Conservation (phyloP, 805 yeast genomes). For the Kuraishia piskuri region DNA sequence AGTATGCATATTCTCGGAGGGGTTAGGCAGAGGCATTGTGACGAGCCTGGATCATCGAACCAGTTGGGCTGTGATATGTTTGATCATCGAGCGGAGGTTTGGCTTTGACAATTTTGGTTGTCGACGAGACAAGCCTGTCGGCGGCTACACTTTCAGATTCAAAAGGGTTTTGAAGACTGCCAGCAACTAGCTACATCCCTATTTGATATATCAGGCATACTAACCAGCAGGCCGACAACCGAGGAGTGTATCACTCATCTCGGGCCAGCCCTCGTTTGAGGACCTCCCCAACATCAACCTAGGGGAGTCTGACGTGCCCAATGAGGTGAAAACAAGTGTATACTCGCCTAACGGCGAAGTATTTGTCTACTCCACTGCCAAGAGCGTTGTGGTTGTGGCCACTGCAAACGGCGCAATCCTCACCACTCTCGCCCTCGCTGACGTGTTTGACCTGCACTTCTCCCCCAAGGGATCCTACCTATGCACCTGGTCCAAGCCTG, state of each 20-base stretch:
- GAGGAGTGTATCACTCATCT: conserved; percentile 42
- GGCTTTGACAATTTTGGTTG: too few relatives aligned
- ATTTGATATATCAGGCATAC: neutral
- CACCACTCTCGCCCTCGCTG: conserved; percentile 44
- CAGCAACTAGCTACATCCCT: too few relatives aligned
- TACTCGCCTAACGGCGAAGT: conserved; percentile 62
- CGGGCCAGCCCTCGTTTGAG: conserved; percentile 33
- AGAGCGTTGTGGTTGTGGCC: conserved; percentile 45
- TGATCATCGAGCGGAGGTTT: too few relatives aligned
- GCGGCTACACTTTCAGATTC: too few relatives aligned
- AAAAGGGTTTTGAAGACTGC: too few relatives aligned
- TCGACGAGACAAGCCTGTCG: too few relatives aligned
- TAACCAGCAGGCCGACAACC: conserved; percentile 42
- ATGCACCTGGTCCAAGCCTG: conserved; percentile 86
- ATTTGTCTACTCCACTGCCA: conserved; percentile 69
- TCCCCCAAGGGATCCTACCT: conserved; percentile 83
- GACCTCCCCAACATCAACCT: conserved; percentile 11
- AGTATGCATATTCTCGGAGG: neutral
- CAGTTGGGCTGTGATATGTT: too few relatives aligned
- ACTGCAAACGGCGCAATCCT: conserved; percentile 42
- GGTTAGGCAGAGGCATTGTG: too few relatives aligned
- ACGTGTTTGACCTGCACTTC: conserved; percentile 75
- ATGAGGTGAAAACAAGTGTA: conserved; percentile 52
- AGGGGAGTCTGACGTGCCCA: conserved; percentile 9
- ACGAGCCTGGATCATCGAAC: too few relatives aligned